Percentiles rank a stretch among this genome's conserved stretches.
These are phyloP conservation scores for Globisporangium spiculum DNA, from an alignment of 352 stramenopile species.

Conservation along the genomic window DNA sequence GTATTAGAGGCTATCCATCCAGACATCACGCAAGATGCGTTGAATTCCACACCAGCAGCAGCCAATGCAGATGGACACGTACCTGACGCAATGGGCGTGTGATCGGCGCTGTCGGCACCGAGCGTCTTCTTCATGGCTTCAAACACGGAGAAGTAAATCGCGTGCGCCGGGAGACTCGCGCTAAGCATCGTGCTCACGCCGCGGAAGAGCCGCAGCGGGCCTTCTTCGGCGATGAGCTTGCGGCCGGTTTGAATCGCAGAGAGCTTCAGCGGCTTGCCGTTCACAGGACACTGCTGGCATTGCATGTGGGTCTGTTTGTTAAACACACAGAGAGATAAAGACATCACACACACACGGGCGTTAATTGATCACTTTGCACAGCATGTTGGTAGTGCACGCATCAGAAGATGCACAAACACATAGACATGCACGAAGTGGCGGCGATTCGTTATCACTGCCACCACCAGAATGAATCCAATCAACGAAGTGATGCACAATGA, in stretches of 20 bases:
- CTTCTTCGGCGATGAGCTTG: conserved; percentile 65
- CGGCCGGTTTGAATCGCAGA: conserved; percentile 62
- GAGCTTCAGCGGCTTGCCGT: conserved; percentile 51
- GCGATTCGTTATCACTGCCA: neutral
- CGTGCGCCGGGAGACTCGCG: conserved; percentile 96
- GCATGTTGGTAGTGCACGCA: neutral
- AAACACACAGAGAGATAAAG: neutral
- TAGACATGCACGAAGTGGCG: conserved; percentile 7
- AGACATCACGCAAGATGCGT: neutral
- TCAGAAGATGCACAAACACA: neutral
- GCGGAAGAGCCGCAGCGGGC: conserved; percentile 90
- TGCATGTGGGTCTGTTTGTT: conserved; percentile 94
- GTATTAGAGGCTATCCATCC: neutral
- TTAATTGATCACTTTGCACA: neutral
- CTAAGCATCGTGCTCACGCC: conserved; percentile 97
- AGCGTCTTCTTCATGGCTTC: conserved; percentile 85
- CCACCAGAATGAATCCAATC: conserved; percentile 12
- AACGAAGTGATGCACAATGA: neutral
- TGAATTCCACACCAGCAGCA: neutral
- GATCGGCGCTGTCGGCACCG: conserved; percentile 62
- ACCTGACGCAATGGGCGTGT: conserved; percentile 72
- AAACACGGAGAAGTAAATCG: conserved; percentile 93
- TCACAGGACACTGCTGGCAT: conserved; percentile 80
- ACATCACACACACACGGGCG: neutral
- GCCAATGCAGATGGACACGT: conserved; percentile 4